Conservation (phyloP, 805 yeast genomes). For the Suhomyces emberorum region DNA sequence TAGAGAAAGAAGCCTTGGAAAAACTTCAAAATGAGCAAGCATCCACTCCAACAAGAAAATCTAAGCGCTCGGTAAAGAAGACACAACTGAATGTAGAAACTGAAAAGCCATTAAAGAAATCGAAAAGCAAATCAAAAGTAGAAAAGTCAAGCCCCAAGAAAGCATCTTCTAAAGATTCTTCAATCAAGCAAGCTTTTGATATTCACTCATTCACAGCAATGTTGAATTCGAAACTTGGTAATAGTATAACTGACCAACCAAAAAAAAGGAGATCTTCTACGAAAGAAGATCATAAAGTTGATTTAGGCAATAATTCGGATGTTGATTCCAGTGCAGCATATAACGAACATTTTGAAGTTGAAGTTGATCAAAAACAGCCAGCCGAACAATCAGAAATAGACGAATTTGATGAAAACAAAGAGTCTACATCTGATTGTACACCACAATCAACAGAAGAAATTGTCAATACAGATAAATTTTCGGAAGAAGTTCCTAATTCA, state of each 20-base stretch:
- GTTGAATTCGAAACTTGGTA: slow-evolving; percentile 19
- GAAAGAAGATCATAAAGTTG: background rate
- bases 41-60: background rate
- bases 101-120: background rate
- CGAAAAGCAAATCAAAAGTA: slow-evolving; percentile 2
- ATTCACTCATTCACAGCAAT: slow-evolving; percentile 27
- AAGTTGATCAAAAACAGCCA: background rate
- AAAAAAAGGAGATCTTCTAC: slow-evolving; percentile 5
- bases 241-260: slow-evolving; percentile 6
- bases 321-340: background rate
- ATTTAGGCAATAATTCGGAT: background rate
- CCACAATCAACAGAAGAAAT: too few relatives aligned
- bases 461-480: background rate
- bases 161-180: background rate
- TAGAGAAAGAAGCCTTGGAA: background rate
- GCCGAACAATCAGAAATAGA: background rate
- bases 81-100: background rate
- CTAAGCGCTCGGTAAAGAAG: background rate
- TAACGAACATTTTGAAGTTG: background rate
- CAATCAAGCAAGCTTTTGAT: slow-evolving; percentile 13
- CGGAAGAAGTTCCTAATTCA: background rate
- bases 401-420: too few relatives aligned
- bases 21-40: background rate
- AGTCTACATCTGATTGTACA: too few relatives aligned
- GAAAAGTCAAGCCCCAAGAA: background rate